Percentiles rank a stretch among this genome's conserved stretches.
phyloP scores from a whole-genome alignment of 2,329 filamentous ascomycete species.

The Talaromyces piceae region DNA sequence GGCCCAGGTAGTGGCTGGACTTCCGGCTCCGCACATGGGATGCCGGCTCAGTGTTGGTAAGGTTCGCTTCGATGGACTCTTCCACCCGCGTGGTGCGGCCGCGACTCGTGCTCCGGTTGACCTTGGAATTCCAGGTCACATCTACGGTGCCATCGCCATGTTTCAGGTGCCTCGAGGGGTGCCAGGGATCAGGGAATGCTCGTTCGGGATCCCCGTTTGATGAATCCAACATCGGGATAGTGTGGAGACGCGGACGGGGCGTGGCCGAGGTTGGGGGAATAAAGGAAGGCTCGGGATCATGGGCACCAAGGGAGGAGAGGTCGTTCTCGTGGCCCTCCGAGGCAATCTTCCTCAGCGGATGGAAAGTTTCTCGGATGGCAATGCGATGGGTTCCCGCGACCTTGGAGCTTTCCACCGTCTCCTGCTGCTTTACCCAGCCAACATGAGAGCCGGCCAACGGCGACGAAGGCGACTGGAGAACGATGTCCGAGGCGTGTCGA shows the following conservation, averaged over 20 bases:
- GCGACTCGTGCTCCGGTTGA: constrained; percentile 34
- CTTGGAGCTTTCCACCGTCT: constrained; percentile 15
- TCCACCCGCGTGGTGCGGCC: constrained; percentile 46
- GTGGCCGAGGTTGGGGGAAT: constrained; percentile 23
- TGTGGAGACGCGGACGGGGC: constrained; percentile 15
- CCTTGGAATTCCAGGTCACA: constrained; percentile 18
- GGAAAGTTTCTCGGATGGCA: constrained; percentile 15
- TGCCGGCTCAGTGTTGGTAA: constrained; percentile 49
- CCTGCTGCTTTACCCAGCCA: constrained; percentile 18
- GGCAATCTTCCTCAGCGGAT: constrained; percentile 17
- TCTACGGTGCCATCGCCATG: constrained; percentile 17
- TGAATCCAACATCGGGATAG: constrained; percentile 16
- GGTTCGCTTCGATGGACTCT: constrained; percentile 56
- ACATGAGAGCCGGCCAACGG: constrained; percentile 21
- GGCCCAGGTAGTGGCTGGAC: constrained; percentile 57
- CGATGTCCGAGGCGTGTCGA: constrained; percentile 18
- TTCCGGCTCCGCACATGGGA: constrained; percentile 55
- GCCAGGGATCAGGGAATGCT: constrained; percentile 16
- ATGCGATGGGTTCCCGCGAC: constrained; percentile 10
- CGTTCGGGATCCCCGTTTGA: constrained; percentile 14
- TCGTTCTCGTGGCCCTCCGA: constrained; percentile 18
- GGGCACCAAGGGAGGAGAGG: neutral
- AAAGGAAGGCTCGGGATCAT: constrained; percentile 20
- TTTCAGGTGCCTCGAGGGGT: constrained; percentile 14
- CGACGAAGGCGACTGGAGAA: constrained; percentile 19